phyloP scores from a whole-genome alignment of 495 filamentous ascomycete genomes.

The Aspergillus diversus region DNA sequence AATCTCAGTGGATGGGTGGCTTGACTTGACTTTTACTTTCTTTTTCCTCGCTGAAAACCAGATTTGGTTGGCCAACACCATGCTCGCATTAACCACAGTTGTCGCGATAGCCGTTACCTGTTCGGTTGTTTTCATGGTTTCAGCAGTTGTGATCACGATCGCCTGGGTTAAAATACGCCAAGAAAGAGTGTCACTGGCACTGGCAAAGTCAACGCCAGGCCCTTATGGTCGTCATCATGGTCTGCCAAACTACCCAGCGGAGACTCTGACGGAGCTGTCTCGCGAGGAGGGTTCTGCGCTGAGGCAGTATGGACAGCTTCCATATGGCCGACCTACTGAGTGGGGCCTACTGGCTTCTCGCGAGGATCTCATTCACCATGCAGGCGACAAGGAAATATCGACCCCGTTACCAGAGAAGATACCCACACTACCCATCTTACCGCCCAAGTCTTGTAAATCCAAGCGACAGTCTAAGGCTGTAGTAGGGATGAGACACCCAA shows the following conservation, averaged over 20 bases:
- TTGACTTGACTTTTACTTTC: background rate
- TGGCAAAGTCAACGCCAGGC: conserved; percentile 32
- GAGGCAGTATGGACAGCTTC: conserved; percentile 42
- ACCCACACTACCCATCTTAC: conserved; percentile 36
- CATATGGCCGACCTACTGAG: conserved; percentile 44
- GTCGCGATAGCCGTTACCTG: conserved; percentile 49
- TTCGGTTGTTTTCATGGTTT: conserved; percentile 43
- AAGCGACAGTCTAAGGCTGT: conserved; percentile 29
- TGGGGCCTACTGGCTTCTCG: conserved; percentile 49
- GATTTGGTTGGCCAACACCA: conserved; percentile 24
- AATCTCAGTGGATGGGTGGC: conserved; percentile 1
- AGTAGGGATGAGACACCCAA: conserved; percentile 29
- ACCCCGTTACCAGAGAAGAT: conserved; percentile 34
- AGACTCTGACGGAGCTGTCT: conserved; percentile 44
- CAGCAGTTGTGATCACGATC: conserved; percentile 37
- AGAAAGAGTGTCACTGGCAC: conserved; percentile 38
- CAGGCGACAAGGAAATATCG: conserved; percentile 30
- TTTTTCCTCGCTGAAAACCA: background rate
- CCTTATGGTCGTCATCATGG: conserved; percentile 25
- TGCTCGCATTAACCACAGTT: conserved; percentile 41
- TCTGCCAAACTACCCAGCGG: conserved; percentile 32
- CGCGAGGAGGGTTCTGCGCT: conserved; percentile 38
- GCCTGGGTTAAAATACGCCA: conserved; percentile 47
- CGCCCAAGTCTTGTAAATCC: conserved; percentile 38
- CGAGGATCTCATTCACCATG: conserved; percentile 36